phyloP scores from a whole-genome alignment of 1,284 basidiomycete genomes.

The Heterobasidion parviporum region DNA sequence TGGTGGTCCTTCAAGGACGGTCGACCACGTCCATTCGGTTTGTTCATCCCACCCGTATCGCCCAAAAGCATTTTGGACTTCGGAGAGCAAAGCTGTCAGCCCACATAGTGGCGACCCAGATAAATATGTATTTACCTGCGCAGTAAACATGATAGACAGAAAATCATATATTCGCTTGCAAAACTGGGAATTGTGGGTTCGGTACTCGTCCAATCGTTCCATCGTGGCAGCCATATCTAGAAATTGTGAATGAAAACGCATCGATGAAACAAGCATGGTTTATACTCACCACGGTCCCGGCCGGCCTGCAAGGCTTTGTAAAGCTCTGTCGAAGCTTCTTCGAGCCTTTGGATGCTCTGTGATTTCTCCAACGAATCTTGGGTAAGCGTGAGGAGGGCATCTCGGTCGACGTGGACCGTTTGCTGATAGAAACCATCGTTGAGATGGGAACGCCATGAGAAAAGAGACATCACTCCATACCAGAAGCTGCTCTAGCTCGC shows the following conservation, averaged over 20 bases:
- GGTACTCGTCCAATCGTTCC: constrained; percentile 86
- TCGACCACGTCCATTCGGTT: constrained; percentile 31
- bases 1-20: constrained; percentile 55
- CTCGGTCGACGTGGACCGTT: constrained; percentile 87
- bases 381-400: constrained; percentile 68
- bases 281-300: constrained; percentile 65
- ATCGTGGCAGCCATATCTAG: constrained; percentile 90
- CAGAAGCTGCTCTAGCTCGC: constrained; percentile 79
- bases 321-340: constrained; percentile 79
- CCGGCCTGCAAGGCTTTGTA: constrained; percentile 94
- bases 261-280: constrained; percentile 1
- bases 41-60: constrained; percentile 45
- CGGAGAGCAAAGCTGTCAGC: constrained; percentile 17
- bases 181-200: constrained; percentile 82
- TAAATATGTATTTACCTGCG: constrained; percentile 46
- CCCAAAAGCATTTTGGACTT: constrained; percentile 58
- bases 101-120: not conserved
- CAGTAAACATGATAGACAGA: constrained; percentile 84
- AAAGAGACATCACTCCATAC: constrained; percentile 27
- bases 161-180: constrained; percentile 88
- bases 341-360: constrained; percentile 70
- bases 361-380: constrained; percentile 82
- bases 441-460: constrained; percentile 1
- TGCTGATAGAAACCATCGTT: constrained; percentile 40
- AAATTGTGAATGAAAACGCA: not conserved